phyloP scores from a whole-genome alignment of 1,139 yeast genomes.

The Citeromyces hawaiiensis region DNA sequence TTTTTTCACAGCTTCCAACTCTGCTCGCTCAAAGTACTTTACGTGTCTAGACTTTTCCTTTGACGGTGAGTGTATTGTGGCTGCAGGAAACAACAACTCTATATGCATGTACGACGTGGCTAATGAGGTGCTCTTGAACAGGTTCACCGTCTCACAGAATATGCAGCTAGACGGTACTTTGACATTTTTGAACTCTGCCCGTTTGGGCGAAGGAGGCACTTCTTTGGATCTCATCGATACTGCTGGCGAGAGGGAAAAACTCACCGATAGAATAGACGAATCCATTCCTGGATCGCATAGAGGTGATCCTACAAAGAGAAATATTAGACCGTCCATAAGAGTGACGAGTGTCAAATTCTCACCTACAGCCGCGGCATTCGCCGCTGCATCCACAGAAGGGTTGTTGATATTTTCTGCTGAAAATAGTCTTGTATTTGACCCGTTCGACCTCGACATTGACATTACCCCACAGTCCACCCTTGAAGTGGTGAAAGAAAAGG shows the following conservation, averaged over 20 bases:
- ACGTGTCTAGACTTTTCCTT: slow-evolving; percentile 75
- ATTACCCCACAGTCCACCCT: slow-evolving; percentile 72
- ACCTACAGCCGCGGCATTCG: slow-evolving; percentile 85
- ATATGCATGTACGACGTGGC: slow-evolving; percentile 84
- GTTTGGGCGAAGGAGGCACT: slow-evolving; percentile 75
- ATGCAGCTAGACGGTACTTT: slow-evolving; percentile 88
- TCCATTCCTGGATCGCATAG: slow-evolving; percentile 80
- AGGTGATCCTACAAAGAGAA: slow-evolving; percentile 67
- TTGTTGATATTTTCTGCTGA: slow-evolving; percentile 72
- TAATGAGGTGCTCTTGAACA: slow-evolving; percentile 71
- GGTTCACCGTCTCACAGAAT: slow-evolving; percentile 77
- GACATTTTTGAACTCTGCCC: slow-evolving; percentile 63
- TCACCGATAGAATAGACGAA: slow-evolving; percentile 68
- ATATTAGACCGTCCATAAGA: slow-evolving; percentile 66
- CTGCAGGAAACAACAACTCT: slow-evolving; percentile 88
- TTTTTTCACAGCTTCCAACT: slow-evolving; percentile 66
- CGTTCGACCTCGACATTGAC: slow-evolving; percentile 88
- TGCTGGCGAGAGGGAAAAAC: slow-evolving; percentile 76
- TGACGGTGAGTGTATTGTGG: slow-evolving; percentile 78
- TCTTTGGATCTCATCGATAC: slow-evolving; percentile 72
- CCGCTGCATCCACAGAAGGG: slow-evolving; percentile 96
- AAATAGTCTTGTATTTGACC: slow-evolving; percentile 70
- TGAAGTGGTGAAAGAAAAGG: slow-evolving; percentile 50
- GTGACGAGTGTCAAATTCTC: slow-evolving; percentile 71
- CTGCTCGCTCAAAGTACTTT: slow-evolving; percentile 76